These are phyloP conservation scores for Phascolomyces articulosus DNA, from an alignment of 371 early-diverging fungal species.

Conservation along the genomic window DNA sequence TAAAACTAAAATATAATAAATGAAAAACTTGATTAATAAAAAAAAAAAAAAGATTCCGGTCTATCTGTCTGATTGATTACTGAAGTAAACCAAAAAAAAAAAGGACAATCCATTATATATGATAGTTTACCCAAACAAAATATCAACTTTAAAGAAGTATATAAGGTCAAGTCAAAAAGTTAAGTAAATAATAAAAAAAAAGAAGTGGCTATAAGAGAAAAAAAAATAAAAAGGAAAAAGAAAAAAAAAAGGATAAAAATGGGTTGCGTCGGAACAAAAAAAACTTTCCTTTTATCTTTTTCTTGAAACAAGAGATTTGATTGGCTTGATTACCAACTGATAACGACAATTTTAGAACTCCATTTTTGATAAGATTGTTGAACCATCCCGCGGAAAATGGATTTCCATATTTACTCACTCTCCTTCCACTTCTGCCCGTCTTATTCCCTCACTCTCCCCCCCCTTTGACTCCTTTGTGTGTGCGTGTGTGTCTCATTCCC, in stretches of 20 bases:
- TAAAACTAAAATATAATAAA: no score
- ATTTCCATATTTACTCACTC: not conserved
- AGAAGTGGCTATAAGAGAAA: not conserved
- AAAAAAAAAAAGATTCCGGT: no score
- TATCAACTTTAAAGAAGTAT: no score
- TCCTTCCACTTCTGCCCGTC: not conserved
- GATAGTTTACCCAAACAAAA: no score
- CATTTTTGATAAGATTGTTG: slow-evolving; percentile 1
- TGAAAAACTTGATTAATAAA: no score
- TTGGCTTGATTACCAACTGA: slow-evolving; percentile 15
- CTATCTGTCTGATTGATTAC: no score
- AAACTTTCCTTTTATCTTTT: slow-evolving; percentile 12
- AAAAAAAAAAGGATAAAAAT: slow-evolving; percentile 6
- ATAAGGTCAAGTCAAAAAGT: no score
- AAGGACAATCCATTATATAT: no score
- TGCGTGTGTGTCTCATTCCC: no score
- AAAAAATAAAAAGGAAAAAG: slow-evolving; percentile 2
- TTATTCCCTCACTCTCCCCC: not conserved
- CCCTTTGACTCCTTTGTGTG: not conserved
- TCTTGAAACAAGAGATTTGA: not conserved
- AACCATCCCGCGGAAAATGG: not conserved
- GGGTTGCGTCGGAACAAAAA: slow-evolving; percentile 2
- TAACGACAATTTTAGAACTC: slow-evolving; percentile 2
- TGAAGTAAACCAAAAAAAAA: no score
- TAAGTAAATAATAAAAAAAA: no score